Percentiles rank a stretch among this genome's conserved stretches.
Conservation (phyloP, 2,329 filamentous ascomycete genomes). For the Monilinia fructigena region DNA sequence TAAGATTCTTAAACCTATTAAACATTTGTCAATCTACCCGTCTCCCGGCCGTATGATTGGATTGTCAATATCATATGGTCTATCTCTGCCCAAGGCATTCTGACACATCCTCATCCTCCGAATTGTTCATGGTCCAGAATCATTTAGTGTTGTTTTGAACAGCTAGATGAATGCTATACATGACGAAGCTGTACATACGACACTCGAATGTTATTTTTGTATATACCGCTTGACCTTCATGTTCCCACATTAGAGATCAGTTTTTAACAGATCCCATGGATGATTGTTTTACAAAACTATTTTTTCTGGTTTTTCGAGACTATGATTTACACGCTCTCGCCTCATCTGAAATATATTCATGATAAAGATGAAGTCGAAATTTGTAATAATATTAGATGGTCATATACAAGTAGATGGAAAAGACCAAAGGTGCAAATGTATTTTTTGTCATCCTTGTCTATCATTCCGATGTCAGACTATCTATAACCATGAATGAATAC, state of each 20-base stretch:
- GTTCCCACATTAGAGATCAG: neutral
- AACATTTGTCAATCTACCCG: neutral
- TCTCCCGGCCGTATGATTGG: neutral
- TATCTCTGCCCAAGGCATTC: neutral
- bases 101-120: neutral
- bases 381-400: neutral
- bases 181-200: neutral
- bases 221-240: neutral
- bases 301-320: neutral
- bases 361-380: neutral
- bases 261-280: neutral
- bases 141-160: neutral
- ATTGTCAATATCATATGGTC: neutral
- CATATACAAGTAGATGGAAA: neutral
- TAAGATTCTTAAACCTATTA: neutral
- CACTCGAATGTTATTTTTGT: neutral
- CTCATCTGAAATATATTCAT: neutral
- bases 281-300: neutral
- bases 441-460: too few species aligned
- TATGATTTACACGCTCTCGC: neutral
- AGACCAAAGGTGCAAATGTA: too few species aligned
- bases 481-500: too few species aligned
- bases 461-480: too few species aligned
- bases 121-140: neutral
- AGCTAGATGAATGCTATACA: neutral